A percentile compares a stretch with the other conserved stretches of the same genome.
phyloP scores from a whole-genome alignment of 495 filamentous ascomycete genomes.

The Neurospora cerealis region DNA sequence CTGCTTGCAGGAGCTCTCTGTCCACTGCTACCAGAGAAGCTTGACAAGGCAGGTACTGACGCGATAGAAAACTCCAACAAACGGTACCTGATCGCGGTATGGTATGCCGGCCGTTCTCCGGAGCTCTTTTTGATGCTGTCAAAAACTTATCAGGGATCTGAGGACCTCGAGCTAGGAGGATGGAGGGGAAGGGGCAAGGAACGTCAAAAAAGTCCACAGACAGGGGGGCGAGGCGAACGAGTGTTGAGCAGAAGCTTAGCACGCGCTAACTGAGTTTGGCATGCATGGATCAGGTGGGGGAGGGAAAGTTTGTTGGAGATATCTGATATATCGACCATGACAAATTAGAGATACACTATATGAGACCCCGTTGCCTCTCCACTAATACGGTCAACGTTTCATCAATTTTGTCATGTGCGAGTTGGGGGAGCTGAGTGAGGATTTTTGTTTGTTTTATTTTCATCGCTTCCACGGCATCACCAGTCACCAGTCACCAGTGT shows the following conservation, averaged over 20 bases:
- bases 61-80: background rate
- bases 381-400: background rate
- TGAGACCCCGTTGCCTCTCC: background rate
- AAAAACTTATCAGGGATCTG: background rate
- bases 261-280: background rate
- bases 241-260: background rate
- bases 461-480: background rate
- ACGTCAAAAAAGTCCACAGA: background rate
- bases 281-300: background rate
- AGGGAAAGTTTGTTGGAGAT: background rate
- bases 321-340: background rate
- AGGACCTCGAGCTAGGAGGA: background rate
- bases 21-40: background rate
- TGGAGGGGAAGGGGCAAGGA: background rate
- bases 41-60: background rate
- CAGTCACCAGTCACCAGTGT: background rate
- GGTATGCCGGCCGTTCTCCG: background rate
- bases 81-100: background rate
- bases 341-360: too few relatives aligned
- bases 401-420: background rate
- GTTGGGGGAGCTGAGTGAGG: background rate
- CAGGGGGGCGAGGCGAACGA: background rate
- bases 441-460: background rate
- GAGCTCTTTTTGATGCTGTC: background rate
- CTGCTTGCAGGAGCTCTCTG: background rate